Evolutionary conservation across 1,139 yeast genomes (phyloP), one percentile per base, ranked within the genome.

Genomic region (Diutina ranongensis): DNA sequence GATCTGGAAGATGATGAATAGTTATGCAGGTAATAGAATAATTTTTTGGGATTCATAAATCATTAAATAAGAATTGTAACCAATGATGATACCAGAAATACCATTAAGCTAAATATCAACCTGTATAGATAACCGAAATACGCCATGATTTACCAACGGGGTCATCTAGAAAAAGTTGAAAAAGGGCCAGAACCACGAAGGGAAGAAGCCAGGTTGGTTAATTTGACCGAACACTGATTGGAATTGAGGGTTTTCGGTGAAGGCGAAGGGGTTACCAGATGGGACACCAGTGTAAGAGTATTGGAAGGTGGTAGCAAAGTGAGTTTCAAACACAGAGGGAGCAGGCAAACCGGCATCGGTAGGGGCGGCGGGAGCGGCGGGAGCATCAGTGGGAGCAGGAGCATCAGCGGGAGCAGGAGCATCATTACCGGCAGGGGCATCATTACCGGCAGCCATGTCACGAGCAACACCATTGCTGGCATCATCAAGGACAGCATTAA

Each of bases 241-340:
- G 28, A 25, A 25, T 25, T 25, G 9, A 7, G 28, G 10, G 28
- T 25, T 25, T 25, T 25, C 28, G 28, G 28, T 25, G 28, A 25
- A 25, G 28, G 28, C 28, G 10, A 25, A 25, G 28, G 28, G 28
- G 34, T 12, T 31, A 31, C 15, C 34, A 4, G 34, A 31, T 4
- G 34, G 34, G 13, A 21, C 27, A 18, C 22, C 28, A 12, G 40
- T 21, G 28, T 2, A 35, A 9, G n/a, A 12, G 40, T 20, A 20
- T 10, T 35, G 40, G 27, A 35, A 35, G 16, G 40, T 35, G 40
- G 40, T 35, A 15, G 40, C 40, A 22, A 13, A 35, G 27, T 21
- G 15, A 21, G 40, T 35, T 21, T 13, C 36, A 16, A 7, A 15
- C 4, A 9, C 10, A 13, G 25, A 15, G 28, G 40, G 27, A 13